Evolutionary conservation across 2,329 filamentous ascomycete species (phyloP).

Genomic region (Mariannaea sp.): DNA sequence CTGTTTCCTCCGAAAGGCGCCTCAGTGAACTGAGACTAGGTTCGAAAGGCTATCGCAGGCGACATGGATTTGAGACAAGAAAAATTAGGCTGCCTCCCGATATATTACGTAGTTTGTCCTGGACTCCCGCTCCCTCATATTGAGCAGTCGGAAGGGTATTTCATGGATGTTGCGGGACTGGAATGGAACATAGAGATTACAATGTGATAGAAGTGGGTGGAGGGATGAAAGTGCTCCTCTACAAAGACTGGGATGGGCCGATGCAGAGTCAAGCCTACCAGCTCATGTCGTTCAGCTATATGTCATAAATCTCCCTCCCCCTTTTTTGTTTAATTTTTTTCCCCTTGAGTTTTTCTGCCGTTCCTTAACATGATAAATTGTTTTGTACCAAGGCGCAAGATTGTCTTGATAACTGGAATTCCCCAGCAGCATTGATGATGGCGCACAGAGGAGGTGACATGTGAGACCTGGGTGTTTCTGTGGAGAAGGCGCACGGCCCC

Average conservation of each 20-base stretch:
- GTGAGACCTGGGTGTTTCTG: constrained; percentile 10
- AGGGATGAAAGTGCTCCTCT: constrained; percentile 1
- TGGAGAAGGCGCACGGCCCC: constrained; percentile 3
- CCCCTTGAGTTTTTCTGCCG: too few relatives aligned
- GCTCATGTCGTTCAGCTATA: not conserved
- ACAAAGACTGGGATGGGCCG: too few relatives aligned
- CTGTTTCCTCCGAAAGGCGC: constrained; percentile 1
- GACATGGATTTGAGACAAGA: not conserved
- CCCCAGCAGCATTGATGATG: not conserved
- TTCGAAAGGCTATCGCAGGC: not conserved
- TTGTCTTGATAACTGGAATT: constrained; percentile 14
- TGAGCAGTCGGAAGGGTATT: constrained; percentile 6
- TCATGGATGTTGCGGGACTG: constrained; percentile 1
- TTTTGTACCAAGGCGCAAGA: too few relatives aligned
- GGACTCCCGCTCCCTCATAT: not conserved
- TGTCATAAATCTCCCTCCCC: not conserved
- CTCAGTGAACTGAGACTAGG: not conserved
- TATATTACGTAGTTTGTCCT: too few relatives aligned
- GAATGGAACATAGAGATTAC: not conserved
- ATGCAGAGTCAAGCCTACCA: too few relatives aligned
- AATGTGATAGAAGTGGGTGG: not conserved
- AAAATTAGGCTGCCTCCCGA: not conserved
- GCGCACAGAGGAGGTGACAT: constrained; percentile 13
- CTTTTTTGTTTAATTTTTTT: too few relatives aligned
- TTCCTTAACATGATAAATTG: too few relatives aligned